Evolutionary conservation across 257 asterid species (phyloP).

Genomic region (Cynanchum wilfordii): DNA sequence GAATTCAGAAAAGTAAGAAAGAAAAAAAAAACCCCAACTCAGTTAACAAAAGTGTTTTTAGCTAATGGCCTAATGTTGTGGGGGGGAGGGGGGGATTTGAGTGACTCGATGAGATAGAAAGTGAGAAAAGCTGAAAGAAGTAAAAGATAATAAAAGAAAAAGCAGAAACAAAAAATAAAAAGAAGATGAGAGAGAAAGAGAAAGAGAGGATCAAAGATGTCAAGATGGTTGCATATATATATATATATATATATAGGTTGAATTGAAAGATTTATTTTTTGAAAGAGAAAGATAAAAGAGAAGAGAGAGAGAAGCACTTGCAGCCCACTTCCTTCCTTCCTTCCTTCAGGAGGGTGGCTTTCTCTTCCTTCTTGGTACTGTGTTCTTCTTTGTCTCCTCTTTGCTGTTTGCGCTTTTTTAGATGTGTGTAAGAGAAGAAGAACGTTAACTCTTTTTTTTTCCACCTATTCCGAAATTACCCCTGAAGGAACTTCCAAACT

Average conservation of each 20-base stretch:
- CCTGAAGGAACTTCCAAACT: constrained; percentile 64
- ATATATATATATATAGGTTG: constrained; percentile 22
- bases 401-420: constrained; percentile 8
- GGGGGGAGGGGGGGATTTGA: constrained; percentile 17
- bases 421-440: constrained; percentile 38
- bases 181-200: constrained; percentile 30
- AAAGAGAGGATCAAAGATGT: constrained; percentile 27
- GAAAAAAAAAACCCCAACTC: constrained; percentile 10
- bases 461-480: constrained; percentile 41
- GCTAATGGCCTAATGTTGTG: not conserved
- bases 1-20: constrained; percentile 8
- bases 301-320: constrained; percentile 12
- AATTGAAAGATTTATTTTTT: constrained; percentile 21
- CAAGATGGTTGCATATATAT: constrained; percentile 28
- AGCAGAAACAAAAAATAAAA: constrained; percentile 14
- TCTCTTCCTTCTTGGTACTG: not conserved
- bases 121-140: constrained; percentile 36
- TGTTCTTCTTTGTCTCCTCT: constrained; percentile 12
- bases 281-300: constrained; percentile 11
- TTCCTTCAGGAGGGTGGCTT: constrained; percentile 5
- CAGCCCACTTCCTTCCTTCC: constrained; percentile 36
- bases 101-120: constrained; percentile 35
- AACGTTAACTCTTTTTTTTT: constrained; percentile 33
- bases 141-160: constrained; percentile 33
- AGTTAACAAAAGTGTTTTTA: not conserved